phyloP scores from a whole-genome alignment of 768 basidiomycete species.

The Boletus subcaerulescens region DNA sequence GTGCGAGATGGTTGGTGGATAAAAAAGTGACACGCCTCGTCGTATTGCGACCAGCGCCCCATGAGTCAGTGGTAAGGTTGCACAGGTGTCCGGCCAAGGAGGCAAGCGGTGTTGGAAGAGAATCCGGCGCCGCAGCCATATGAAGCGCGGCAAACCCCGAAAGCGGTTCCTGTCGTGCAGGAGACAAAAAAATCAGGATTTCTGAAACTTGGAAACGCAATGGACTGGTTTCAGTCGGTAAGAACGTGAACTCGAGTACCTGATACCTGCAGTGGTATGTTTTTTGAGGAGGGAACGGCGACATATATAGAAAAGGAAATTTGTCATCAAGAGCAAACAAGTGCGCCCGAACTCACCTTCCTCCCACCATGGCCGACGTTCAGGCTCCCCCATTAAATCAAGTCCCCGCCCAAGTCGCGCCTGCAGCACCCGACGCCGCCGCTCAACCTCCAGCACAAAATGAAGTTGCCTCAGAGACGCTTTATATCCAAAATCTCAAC shows the following conservation, averaged over 20 bases:
- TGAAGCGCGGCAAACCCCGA: conserved; percentile 23
- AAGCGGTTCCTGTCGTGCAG: not conserved
- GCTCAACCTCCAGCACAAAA: conserved; percentile 28
- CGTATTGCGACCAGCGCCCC: conserved; percentile 40
- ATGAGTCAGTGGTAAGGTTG: conserved; percentile 13
- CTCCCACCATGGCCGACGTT: conserved; percentile 36
- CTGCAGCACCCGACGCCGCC: conserved; percentile 15
- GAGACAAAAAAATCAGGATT: not conserved
- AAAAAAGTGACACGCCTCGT: conserved; percentile 21
- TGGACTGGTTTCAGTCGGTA: not conserved
- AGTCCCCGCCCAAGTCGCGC: conserved; percentile 26
- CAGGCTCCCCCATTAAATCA: conserved; percentile 31
- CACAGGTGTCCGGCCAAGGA: conserved; percentile 21
- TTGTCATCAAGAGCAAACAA: conserved; percentile 20
- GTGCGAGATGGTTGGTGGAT: not conserved
- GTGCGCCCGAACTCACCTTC: not conserved
- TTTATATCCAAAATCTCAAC: conserved; percentile 96
- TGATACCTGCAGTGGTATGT: not conserved
- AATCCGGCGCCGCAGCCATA: not conserved
- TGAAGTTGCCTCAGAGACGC: conserved; percentile 71
- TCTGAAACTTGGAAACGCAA: not conserved
- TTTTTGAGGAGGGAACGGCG: not conserved
- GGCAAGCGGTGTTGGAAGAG: conserved; percentile 2
- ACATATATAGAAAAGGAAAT: conserved; percentile 18
- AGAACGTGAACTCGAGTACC: too few species aligned